Evolutionary conservation across 768 basidiomycete genomes (phyloP).

Genomic region (Tylopilus felleus): DNA sequence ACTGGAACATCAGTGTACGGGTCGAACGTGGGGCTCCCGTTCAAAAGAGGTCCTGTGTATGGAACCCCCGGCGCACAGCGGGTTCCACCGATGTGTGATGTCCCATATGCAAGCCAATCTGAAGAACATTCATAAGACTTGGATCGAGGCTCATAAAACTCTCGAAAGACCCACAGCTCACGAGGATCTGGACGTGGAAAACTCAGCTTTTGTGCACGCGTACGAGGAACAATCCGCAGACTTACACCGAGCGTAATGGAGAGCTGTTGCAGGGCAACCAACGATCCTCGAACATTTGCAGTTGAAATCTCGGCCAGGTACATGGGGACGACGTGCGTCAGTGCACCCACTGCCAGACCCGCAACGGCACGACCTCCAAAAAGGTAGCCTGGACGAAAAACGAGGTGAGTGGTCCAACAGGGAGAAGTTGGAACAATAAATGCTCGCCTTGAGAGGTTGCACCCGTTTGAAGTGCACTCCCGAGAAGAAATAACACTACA

Average conservation of each 20-base stretch:
- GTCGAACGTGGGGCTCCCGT: constrained; percentile 30
- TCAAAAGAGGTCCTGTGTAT: constrained; percentile 30
- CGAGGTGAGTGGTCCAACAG: not conserved
- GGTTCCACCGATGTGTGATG: constrained; percentile 34
- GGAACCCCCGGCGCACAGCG: constrained; percentile 28
- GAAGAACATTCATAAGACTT: not conserved
- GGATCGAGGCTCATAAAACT: not conserved
- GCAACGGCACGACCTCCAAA: constrained; percentile 30
- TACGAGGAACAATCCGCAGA: not conserved
- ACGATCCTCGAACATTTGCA: constrained; percentile 35
- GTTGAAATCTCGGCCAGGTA: constrained; percentile 40
- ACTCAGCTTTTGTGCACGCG: not conserved
- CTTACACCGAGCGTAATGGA: constrained; percentile 34
- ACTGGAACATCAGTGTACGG: constrained; percentile 28
- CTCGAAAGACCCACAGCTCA: constrained; percentile 27
- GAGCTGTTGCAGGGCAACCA: constrained; percentile 35
- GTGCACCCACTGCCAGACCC: constrained; percentile 16
- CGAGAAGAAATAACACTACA: constrained; percentile 29
- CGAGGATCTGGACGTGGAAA: constrained; percentile 20
- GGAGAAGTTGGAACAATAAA: not conserved
- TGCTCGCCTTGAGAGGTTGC: constrained; percentile 23
- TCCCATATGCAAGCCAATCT: constrained; percentile 34
- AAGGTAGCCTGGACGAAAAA: constrained; percentile 18
- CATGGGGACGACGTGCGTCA: constrained; percentile 30
- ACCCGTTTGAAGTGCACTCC: constrained; percentile 31